Evolutionary conservation across 2,329 filamentous ascomycete genomes (phyloP).

Genomic region (Mycosphaerella arachidis): DNA sequence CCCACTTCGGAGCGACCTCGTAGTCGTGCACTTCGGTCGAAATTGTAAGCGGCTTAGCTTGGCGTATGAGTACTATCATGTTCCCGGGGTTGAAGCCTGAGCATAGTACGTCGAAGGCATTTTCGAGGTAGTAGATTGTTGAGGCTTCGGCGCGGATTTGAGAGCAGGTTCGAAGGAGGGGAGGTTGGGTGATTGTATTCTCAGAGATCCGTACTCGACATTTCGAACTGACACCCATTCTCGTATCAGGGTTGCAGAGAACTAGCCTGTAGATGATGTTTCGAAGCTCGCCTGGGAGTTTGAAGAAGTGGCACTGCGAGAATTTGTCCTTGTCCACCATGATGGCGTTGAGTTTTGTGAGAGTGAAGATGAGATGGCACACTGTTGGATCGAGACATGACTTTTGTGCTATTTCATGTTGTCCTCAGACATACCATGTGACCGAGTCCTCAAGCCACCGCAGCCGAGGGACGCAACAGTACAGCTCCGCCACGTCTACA

Average conservation of each 20-base stretch:
- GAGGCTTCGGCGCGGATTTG: constrained; percentile 1
- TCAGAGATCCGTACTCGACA: background rate
- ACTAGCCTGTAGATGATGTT: background rate
- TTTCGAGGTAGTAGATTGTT: background rate
- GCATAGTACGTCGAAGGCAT: background rate
- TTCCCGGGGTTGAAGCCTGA: background rate
- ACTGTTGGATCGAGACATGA: background rate
- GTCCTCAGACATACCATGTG: background rate
- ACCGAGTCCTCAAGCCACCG: background rate
- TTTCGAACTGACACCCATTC: background rate
- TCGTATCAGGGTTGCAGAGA: background rate
- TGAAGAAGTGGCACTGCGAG: background rate
- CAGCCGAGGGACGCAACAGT: no score
- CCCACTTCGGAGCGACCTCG: background rate
- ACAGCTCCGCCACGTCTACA: background rate
- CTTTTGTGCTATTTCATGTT: background rate
- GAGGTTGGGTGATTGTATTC: background rate
- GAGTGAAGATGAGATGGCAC: background rate
- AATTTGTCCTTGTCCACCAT: background rate
- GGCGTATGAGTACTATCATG: background rate
- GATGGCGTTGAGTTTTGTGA: background rate
- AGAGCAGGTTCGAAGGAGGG: background rate
- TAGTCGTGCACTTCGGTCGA: background rate
- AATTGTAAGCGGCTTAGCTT: background rate
- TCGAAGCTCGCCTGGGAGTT: background rate